Conservation (phyloP, 768 basidiomycete species). For the Lactifluus subvellereus region DNA sequence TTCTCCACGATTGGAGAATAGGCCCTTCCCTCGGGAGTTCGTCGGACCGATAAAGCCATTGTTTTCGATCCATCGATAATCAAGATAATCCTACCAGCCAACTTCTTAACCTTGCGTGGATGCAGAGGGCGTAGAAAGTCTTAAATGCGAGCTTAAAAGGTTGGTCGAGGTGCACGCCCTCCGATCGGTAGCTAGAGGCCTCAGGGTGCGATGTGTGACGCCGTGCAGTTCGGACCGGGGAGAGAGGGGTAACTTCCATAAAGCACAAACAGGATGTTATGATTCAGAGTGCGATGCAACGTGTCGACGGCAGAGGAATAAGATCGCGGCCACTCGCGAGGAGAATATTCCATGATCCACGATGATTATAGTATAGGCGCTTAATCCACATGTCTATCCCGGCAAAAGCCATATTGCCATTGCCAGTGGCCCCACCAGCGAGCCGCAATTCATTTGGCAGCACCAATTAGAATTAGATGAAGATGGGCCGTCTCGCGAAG, state of each 20-base stretch:
- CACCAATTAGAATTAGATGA: background rate
- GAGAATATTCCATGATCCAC: conserved; percentile 13
- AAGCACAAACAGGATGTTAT: conserved; percentile 5
- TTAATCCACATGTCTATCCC: background rate
- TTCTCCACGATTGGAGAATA: background rate
- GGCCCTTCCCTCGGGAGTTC: background rate
- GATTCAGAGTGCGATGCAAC: conserved; percentile 16
- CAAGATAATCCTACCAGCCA: conserved; percentile 12
- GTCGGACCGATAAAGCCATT: conserved; percentile 10
- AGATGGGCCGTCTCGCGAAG: background rate
- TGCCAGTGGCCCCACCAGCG: background rate
- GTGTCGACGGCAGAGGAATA: conserved; percentile 5
- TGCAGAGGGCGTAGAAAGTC: background rate
- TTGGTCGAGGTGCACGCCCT: background rate
- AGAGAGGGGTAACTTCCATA: background rate
- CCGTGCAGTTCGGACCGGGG: background rate
- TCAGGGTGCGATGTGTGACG: background rate
- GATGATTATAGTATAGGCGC: background rate
- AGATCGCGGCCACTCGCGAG: background rate
- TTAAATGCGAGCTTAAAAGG: conserved; percentile 2
- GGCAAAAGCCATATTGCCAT: background rate
- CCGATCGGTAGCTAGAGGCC: background rate
- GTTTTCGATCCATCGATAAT: conserved; percentile 17
- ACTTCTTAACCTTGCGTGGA: conserved; percentile 1
- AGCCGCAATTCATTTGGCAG: background rate